Base-by-base conservation (phyloP, 768 basidiomycete species). In the Hemileccinum impolitum region DNA sequence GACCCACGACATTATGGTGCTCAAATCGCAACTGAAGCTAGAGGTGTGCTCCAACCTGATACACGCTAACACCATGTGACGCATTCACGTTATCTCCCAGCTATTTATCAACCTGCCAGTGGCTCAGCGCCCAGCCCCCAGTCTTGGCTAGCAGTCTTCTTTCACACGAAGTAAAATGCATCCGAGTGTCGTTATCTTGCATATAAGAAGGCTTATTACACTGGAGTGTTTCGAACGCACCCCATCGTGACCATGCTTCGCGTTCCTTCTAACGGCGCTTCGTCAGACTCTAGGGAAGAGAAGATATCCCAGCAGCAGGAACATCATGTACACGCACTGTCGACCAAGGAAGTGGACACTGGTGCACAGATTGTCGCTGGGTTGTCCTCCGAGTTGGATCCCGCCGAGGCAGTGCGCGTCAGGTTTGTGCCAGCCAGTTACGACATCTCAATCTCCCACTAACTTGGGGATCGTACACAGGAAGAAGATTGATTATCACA, bases 401-500 rank as follows among this genome's bases (percentile, higher is more conserved):
- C 79, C 3, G 67, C 51, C 6, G 84, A 85, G 61, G 75, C 75
- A 0, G 39, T 63, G 23, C 71, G 79, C 41, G 67, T 87, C 43
- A 70, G 82, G 81, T 79, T 69, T 58, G 37, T 21, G 25, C 23
- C 5, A 3, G 2, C 38, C 9, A 0, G 9, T 28, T 32, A 26
- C 14, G 14, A 0, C 4, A 32, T 17, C n/a, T 21, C n/a, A 26
- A 26, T 30, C 25, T 45, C 18, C 15, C 17, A 35, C 47, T 52
- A 2, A 55, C 43, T 30, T 17, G 15, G 26, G 9, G 18, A 4
- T 37, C n/a, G n/a, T n/a, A n/a, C 23, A 15, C 37, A 75, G 78
- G 52, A 72, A 65, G 58, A 86, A 88, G 64, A 85, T 87, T 37
- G 85, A 87, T 65, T 65, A 66, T 52, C 78, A 85, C 62, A 79